A percentile compares a stretch with the other conserved stretches of the same genome.
Conservation (phyloP, 2,329 filamentous ascomycete genomes). For the Trichocomaceae sp. region DNA sequence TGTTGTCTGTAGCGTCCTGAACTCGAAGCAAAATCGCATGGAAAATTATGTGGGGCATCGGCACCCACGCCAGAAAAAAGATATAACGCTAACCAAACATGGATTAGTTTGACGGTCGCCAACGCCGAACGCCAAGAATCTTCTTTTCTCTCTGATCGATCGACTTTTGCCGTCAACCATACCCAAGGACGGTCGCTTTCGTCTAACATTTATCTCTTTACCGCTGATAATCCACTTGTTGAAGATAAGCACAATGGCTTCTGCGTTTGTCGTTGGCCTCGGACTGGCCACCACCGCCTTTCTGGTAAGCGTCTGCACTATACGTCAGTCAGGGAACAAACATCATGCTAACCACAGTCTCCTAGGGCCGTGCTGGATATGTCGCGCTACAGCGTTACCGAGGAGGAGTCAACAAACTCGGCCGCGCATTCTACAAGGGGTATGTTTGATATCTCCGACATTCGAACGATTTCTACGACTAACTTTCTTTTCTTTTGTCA, state of each 20-base stretch:
- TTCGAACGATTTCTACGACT: background rate
- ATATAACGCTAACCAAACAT: background rate
- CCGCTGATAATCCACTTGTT: background rate
- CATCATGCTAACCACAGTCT: constrained; percentile 11
- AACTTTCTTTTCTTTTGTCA: constrained; percentile 11
- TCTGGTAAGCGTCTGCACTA: constrained; percentile 55
- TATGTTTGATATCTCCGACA: constrained; percentile 9
- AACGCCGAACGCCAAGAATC: constrained; percentile 20
- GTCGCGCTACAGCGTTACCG: constrained; percentile 80
- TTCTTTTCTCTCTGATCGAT: constrained; percentile 31
- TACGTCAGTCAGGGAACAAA: background rate
- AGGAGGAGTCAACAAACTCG: constrained; percentile 62
- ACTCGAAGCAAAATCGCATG: constrained; percentile 10
- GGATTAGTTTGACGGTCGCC: background rate
- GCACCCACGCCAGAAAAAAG: background rate
- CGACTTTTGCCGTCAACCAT: background rate
- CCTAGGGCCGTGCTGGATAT: constrained; percentile 80
- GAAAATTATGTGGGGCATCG: constrained; percentile 14
- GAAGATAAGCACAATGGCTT: constrained; percentile 31
- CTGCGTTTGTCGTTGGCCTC: constrained; percentile 38
- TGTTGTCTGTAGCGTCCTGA: constrained; percentile 12
- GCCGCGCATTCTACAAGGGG: constrained; percentile 94
- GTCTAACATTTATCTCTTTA: background rate
- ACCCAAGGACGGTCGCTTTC: background rate
- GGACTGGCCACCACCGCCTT: constrained; percentile 59